Conservation (phyloP, 257 asterid genomes). For the Plantago ovata region DNA sequence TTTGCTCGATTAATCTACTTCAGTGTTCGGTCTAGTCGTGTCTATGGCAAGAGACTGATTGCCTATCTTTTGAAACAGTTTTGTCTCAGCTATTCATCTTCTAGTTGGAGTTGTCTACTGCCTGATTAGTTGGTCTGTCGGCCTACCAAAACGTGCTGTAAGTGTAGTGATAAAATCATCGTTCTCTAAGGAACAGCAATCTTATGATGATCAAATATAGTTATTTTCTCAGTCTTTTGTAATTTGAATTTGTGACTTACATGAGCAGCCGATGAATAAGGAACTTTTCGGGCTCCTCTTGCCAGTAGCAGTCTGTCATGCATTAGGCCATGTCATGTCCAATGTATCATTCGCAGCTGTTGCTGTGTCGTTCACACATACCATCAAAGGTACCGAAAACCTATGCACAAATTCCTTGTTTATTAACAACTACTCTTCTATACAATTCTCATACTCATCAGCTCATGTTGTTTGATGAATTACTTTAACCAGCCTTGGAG, state of each 20-base stretch:
- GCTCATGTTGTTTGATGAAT: not conserved
- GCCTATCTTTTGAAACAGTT: constrained; percentile 23
- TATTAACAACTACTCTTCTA: not conserved
- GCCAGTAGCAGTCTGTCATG: constrained; percentile 59
- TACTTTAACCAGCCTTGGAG: constrained; percentile 40
- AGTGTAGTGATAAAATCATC: constrained; percentile 13
- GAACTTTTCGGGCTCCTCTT: constrained; percentile 46
- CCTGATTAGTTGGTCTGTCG: constrained; percentile 46
- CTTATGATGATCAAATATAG: not conserved
- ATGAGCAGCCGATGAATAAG: constrained; percentile 47
- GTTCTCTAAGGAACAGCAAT: not conserved
- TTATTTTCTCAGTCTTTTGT: not conserved
- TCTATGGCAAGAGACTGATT: not conserved
- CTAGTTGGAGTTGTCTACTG: constrained; percentile 60
- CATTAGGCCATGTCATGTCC: constrained; percentile 67
- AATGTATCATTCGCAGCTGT: constrained; percentile 65
- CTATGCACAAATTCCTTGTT: not conserved
- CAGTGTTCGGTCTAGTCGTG: not conserved
- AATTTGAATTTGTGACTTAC: constrained; percentile 7
- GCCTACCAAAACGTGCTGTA: constrained; percentile 61
- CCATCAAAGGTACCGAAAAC: constrained; percentile 40
- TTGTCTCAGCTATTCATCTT: constrained; percentile 56
- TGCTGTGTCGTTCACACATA: constrained; percentile 66
- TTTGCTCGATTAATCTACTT: not conserved
- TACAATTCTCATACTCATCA: not conserved